A percentile compares a stretch with the other conserved stretches of the same genome.
Conservation (phyloP, 176 grass and related monocot genomes). For the Cenchrus americanus region DNA sequence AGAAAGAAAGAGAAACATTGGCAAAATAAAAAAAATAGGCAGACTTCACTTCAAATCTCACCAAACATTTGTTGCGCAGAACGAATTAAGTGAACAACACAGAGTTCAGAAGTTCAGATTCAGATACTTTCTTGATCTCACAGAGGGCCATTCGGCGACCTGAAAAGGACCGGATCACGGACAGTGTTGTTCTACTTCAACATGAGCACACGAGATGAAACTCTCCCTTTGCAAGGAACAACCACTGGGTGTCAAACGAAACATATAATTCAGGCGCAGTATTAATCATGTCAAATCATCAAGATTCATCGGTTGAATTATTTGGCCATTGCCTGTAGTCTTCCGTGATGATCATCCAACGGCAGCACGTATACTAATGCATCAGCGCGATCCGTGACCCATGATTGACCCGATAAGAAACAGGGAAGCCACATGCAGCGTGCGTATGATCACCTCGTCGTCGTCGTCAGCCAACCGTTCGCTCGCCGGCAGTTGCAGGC, state of each 20-base stretch:
- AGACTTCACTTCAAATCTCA: neutral
- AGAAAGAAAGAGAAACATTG: neutral
- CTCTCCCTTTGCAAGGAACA: slow-evolving; percentile 37
- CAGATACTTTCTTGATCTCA: neutral
- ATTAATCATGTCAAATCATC: slow-evolving; percentile 23
- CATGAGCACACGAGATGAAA: neutral
- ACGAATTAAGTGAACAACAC: neutral
- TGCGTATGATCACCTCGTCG: slow-evolving; percentile 24
- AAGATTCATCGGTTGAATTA: slow-evolving; percentile 20
- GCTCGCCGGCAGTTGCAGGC: neutral
- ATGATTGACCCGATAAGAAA: neutral
- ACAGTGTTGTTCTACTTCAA: neutral
- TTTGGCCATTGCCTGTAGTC: neutral
- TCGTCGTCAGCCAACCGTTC: slow-evolving; percentile 3
- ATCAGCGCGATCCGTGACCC: slow-evolving; percentile 24
- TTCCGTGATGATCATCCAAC: slow-evolving; percentile 25
- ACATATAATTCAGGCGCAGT: neutral
- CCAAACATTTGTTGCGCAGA: neutral
- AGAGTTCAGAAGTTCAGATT: neutral
- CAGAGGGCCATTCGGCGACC: neutral
- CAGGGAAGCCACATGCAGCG: slow-evolving; percentile 32
- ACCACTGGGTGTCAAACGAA: neutral
- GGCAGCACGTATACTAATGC: slow-evolving; percentile 17
- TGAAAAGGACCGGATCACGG: slow-evolving; percentile 7
- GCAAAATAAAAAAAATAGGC: neutral